phyloP scores from a whole-genome alignment of 352 stramenopile genomes.

The Thalassiosira allenii region DNA sequence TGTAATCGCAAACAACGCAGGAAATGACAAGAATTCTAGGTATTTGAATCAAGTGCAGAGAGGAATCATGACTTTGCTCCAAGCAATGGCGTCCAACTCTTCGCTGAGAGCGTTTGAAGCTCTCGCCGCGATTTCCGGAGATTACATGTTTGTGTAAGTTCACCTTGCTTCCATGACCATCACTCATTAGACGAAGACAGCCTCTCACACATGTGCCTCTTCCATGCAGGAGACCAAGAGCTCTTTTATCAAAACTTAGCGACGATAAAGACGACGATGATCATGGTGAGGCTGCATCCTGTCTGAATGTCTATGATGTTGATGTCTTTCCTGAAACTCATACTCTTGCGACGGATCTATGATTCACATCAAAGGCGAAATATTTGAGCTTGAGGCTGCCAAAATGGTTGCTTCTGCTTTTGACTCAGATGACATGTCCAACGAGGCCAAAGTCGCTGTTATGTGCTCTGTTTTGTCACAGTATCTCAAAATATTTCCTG shows the following conservation, averaged over 20 bases:
- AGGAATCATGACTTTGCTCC: conserved; percentile 75
- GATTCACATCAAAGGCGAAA: conserved; percentile 42
- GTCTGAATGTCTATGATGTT: too few relatives aligned
- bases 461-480: conserved; percentile 66
- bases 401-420: conserved; percentile 59
- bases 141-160: conserved; percentile 68
- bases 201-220: conserved; percentile 1
- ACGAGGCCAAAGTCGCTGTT: conserved; percentile 58
- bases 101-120: conserved; percentile 73
- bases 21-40: conserved; percentile 55
- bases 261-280: conserved; percentile 35
- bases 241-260: conserved; percentile 14
- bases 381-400: conserved; percentile 61
- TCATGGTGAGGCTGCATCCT: conserved; percentile 38
- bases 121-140: conserved; percentile 61
- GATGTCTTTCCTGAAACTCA: too few relatives aligned
- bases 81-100: conserved; percentile 72
- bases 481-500: conserved; percentile 51
- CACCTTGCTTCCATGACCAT: conserved; percentile 6
- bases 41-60: conserved; percentile 84
- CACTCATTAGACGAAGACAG: too few relatives aligned
- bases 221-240: conserved; percentile 36
- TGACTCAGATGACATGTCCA: conserved; percentile 53
- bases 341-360: too few relatives aligned
- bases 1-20: conserved; percentile 58